Evolutionary conservation across 2,329 filamentous ascomycete species (phyloP), one percentile per base, ranked within the genome.

Genomic region (Fusarium hainanense): DNA sequence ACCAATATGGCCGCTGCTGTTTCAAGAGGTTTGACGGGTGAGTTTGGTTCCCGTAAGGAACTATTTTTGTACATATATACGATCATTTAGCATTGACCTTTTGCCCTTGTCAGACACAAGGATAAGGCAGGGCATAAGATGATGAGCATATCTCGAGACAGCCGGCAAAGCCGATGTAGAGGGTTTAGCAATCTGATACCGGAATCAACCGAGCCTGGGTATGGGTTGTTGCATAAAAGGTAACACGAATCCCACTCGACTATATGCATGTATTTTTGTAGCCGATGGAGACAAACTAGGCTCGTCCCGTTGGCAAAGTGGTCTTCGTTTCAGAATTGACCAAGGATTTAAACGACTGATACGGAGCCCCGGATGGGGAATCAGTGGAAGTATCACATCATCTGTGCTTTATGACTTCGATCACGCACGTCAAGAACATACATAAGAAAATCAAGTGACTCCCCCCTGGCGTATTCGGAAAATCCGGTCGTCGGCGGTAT

Each of bases 201-300:
- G 68, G 68, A 54, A 65, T 28, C 54, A 70, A 55, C 68, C 68
- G 68, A 70, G 34, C 61, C 47, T 66, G 54, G 43, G 41, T 48
- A 56, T 60, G 67, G 54, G 44, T 63, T 50, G 48, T 49, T 55
- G 46, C 62, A 66, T 25, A 42, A 61, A 55, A 55, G 30, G n/a
- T 44, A 40, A 50, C 43, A 48, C 34, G 43, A 13, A 34, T 54
- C 25, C 40, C 47, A 54, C 47, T 54, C 59, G 42, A 43, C 34
- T 52, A 18, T 46, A 42, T 27, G 32, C 49, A 51, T 41, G 32
- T 51, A 51, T 43, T 49, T 40, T 27, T 34, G 46, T 40, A 57
- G 54, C 44, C 25, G 37, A 54, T 49, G 54, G 47, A 51, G 50
- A 63, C 23, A 43, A 41, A 50, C 49, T 68, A 58, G 59, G 59